These are phyloP conservation scores for Chondrostereum purpureum DNA, from an alignment of 1,284 basidiomycete species.

Conservation along the genomic window DNA sequence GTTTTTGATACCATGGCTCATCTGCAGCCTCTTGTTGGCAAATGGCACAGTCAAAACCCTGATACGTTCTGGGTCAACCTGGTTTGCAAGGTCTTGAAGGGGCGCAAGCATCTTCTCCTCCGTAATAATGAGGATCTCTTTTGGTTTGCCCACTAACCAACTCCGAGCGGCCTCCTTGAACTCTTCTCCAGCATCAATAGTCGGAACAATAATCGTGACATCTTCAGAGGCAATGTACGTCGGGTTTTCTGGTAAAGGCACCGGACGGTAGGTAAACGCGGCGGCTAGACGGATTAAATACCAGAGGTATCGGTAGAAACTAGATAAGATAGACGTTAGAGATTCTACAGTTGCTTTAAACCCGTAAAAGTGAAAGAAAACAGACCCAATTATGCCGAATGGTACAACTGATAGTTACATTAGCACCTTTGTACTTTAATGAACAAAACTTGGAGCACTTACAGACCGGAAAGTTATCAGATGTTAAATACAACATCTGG, in stretches of 20 bases:
- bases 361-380: not conserved
- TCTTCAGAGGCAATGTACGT: conserved; percentile 85
- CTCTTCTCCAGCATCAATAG: conserved; percentile 89
- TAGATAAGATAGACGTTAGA: conserved; percentile 21
- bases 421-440: not conserved
- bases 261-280: conserved; percentile 70
- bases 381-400: conserved; percentile 1
- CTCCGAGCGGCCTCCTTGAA: conserved; percentile 87
- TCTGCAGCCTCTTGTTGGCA: conserved; percentile 89
- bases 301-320: conserved; percentile 88
- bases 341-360: too few species aligned
- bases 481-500: conserved; percentile 4
- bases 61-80: conserved; percentile 77
- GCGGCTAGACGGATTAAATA: conserved; percentile 78
- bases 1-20: conserved; percentile 87
- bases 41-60: conserved; percentile 86
- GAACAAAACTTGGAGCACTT: not conserved
- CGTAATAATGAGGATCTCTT: conserved; percentile 89
- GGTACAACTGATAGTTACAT: not conserved
- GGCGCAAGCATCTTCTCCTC: conserved; percentile 85
- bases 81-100: conserved; percentile 78
- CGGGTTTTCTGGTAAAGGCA: conserved; percentile 81
- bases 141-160: conserved; percentile 85
- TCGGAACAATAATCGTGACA: conserved; percentile 91
- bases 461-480: conserved; percentile 10